Conservation (phyloP, 1,284 basidiomycete species). For the Lentinula novae-zelandiae region DNA sequence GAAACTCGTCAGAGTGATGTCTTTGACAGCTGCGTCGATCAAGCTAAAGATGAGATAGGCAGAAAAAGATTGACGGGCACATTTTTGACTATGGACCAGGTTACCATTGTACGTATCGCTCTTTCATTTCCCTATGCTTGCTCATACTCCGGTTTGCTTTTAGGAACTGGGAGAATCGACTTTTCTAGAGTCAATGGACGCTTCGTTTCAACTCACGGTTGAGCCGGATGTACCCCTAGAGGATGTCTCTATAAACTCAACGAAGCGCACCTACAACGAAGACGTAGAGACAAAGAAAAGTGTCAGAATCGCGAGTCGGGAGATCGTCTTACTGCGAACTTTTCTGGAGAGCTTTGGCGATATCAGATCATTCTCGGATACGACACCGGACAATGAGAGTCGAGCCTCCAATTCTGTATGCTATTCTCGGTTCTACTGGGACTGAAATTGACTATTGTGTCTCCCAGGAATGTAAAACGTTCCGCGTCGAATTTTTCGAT, state of each 20-base stretch:
- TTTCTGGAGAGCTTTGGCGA: conserved; percentile 32
- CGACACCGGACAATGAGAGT: conserved; percentile 21
- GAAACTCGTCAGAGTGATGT: conserved; percentile 22
- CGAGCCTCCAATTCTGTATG: conserved; percentile 12
- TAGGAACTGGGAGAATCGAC: conserved; percentile 35
- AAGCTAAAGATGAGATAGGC: conserved; percentile 7
- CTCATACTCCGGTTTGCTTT: not conserved
- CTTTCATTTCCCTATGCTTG: not conserved
- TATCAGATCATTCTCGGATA: conserved; percentile 26
- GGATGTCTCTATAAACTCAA: not conserved
- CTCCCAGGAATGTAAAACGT: conserved; percentile 30
- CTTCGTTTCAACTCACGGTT: conserved; percentile 4
- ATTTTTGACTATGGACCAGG: conserved; percentile 32
- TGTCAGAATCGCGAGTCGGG: conserved; percentile 17
- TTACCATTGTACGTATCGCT: conserved; percentile 27
- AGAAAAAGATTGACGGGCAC: conserved; percentile 29
- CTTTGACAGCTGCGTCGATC: conserved; percentile 28
- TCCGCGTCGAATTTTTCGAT: conserved; percentile 63
- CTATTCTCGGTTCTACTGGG: conserved; percentile 7
- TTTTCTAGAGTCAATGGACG: conserved; percentile 21
- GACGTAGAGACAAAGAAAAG: not conserved
- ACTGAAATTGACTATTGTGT: conserved; percentile 12
- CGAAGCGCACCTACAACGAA: not conserved
- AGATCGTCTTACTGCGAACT: conserved; percentile 26
- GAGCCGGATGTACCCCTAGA: not conserved